These are phyloP conservation scores for Delonix regia DNA, from an alignment of 306 rosid genomes.

Conservation along the genomic window DNA sequence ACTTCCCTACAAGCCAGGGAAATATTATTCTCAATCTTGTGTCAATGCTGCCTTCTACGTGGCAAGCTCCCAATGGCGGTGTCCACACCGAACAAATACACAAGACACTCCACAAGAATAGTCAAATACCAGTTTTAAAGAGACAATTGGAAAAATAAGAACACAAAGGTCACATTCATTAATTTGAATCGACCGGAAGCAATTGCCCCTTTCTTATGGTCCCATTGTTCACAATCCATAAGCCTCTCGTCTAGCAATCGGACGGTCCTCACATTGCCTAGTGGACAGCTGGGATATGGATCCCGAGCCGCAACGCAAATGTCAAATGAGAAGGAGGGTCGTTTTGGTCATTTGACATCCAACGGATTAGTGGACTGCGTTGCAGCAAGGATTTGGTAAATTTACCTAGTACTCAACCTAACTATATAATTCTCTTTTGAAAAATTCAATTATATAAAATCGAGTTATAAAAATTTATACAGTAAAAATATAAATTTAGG, in stretches of 20 bases:
- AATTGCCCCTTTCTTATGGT: neutral
- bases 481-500: too few relatives aligned
- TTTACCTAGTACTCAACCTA: neutral
- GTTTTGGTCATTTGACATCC: neutral
- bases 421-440: too few relatives aligned
- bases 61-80: constrained; percentile 10
- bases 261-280: neutral
- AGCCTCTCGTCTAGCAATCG: neutral
- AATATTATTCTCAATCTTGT: constrained; percentile 3
- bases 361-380: neutral
- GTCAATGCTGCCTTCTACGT: constrained; percentile 26
- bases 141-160: neutral
- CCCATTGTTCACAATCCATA: neutral
- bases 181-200: neutral
- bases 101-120: neutral
- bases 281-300: neutral
- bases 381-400: neutral
- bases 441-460: too few relatives aligned
- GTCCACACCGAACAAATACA: neutral
- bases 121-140: neutral
- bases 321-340: neutral
- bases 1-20: constrained; percentile 28
- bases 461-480: too few relatives aligned
- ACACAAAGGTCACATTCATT: neutral
- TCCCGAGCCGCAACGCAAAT: neutral